These are phyloP conservation scores for Annulohypoxylon maeteangense DNA, from an alignment of 495 filamentous ascomycete genomes.

Conservation along the genomic window DNA sequence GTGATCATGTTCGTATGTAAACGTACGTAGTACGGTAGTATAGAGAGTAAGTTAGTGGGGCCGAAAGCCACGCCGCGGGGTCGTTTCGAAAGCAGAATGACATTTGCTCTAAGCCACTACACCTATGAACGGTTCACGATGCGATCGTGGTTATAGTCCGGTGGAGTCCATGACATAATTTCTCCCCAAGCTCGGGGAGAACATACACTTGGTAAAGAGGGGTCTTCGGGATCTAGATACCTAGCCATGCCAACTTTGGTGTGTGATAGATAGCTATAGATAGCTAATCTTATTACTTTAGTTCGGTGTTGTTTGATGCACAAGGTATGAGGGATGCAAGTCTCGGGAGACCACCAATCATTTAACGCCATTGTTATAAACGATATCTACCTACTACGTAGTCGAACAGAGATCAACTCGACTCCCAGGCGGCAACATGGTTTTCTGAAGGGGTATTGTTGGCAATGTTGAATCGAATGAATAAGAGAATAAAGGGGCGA, in stretches of 20 bases:
- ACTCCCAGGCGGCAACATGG: constrained; percentile 10
- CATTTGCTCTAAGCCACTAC: constrained; percentile 25
- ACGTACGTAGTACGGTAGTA: constrained; percentile 16
- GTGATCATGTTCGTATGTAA: constrained; percentile 29
- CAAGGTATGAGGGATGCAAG: constrained; percentile 11
- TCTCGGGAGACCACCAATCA: constrained; percentile 29
- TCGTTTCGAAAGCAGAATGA: constrained; percentile 34
- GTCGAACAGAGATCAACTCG: constrained; percentile 21
- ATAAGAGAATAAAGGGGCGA: constrained; percentile 12
- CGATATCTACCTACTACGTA: constrained; percentile 14
- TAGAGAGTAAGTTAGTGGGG: constrained; percentile 9
- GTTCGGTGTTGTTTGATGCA: constrained; percentile 4
- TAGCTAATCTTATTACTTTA: constrained; percentile 14
- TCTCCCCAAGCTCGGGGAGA: constrained; percentile 27
- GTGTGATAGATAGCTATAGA: constrained; percentile 21
- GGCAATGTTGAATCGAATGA: constrained; percentile 24
- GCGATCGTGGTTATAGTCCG: constrained; percentile 12
- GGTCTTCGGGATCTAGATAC: constrained; percentile 36
- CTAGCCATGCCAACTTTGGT: constrained; percentile 36
- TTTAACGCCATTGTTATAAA: constrained; percentile 9
- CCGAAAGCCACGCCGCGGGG: constrained; percentile 20
- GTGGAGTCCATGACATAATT: constrained; percentile 42
- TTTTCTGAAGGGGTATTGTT: neutral
- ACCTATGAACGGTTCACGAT: constrained; percentile 28
- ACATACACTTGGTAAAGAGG: constrained; percentile 17